These are phyloP conservation scores for Piper betle DNA, from an alignment of 164 flowering plant species.

Conservation along the genomic window DNA sequence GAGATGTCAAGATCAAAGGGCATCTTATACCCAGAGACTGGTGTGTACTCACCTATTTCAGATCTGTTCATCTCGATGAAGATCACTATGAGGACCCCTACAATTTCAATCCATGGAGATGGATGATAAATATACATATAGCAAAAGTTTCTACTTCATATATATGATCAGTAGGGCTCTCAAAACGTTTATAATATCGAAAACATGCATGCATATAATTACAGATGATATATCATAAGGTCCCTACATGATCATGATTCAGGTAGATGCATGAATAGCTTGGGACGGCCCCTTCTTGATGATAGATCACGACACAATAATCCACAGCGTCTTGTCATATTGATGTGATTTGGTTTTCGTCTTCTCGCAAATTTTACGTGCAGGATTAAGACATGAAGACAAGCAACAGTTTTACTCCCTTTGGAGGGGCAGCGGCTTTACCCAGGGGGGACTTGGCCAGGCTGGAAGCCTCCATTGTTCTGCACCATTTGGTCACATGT, in stretches of 20 bases:
- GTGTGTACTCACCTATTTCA: slow-evolving; percentile 65
- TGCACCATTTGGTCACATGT: slow-evolving; percentile 35
- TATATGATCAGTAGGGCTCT: too few species aligned
- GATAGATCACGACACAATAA: background rate
- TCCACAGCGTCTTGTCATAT: background rate
- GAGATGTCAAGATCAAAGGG: slow-evolving; percentile 75
- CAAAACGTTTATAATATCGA: background rate
- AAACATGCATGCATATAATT: background rate
- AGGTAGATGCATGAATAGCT: too few species aligned
- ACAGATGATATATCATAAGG: too few species aligned
- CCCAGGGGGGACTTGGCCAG: slow-evolving; percentile 55
- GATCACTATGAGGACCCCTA: slow-evolving; percentile 49
- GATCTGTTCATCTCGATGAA: slow-evolving; percentile 91
- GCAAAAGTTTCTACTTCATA: too few species aligned
- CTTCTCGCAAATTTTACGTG: slow-evolving; percentile 11
- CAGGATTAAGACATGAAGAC: slow-evolving; percentile 1
- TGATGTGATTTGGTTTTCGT: background rate
- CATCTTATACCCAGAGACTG: slow-evolving; percentile 71
- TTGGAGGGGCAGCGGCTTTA: slow-evolving; percentile 48
- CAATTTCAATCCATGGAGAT: slow-evolving; percentile 88
- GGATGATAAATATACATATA: too few species aligned
- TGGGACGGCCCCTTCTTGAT: background rate
- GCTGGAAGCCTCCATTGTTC: slow-evolving; percentile 37
- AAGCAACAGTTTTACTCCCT: slow-evolving; percentile 22
- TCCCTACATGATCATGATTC: too few species aligned